These are phyloP conservation scores for Sphagnurus paluster DNA, from an alignment of 1,284 basidiomycete species.

Conservation along the genomic window DNA sequence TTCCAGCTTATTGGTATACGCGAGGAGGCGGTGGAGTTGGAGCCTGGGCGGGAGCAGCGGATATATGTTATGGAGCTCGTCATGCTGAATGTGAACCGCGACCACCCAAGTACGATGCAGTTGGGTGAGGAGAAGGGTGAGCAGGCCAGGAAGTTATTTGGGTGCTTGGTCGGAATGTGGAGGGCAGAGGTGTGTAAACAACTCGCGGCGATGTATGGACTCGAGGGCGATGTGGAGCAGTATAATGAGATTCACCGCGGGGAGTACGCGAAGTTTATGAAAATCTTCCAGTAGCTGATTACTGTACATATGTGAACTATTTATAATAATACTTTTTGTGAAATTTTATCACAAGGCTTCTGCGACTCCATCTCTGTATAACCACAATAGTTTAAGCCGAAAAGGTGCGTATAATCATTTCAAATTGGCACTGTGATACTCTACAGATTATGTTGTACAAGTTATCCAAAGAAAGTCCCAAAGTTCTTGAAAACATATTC, in stretches of 20 bases:
- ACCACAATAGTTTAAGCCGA: too few relatives aligned
- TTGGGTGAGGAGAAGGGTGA: slow-evolving; percentile 19
- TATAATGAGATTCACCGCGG: slow-evolving; percentile 9
- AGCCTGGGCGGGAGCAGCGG: slow-evolving; percentile 7
- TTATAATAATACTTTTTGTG: too few relatives aligned
- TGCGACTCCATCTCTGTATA: too few relatives aligned
- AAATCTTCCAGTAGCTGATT: background rate
- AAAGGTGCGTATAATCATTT: too few relatives aligned
- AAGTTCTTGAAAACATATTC: too few relatives aligned
- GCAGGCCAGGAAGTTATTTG: slow-evolving; percentile 19
- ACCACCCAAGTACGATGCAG: slow-evolving; percentile 25
- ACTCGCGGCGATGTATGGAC: slow-evolving; percentile 12
- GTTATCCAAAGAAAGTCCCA: too few relatives aligned
- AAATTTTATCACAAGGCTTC: too few relatives aligned
- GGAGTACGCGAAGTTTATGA: slow-evolving; percentile 9
- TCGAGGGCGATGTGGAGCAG: slow-evolving; percentile 13
- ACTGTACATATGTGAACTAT: too few relatives aligned
- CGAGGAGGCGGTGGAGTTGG: slow-evolving; percentile 16
- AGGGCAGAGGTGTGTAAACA: slow-evolving; percentile 20
- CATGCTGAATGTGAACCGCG: slow-evolving; percentile 23
- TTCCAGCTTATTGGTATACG: slow-evolving; percentile 21
- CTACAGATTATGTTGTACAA: too few relatives aligned
- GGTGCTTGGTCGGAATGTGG: slow-evolving; percentile 19
- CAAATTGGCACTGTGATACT: too few relatives aligned
- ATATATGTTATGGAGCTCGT: slow-evolving; percentile 21